A percentile compares a stretch with the other conserved stretches of the same genome.
Conservation (phyloP, 495 filamentous ascomycete species). For the Astrocystis sublimbata region DNA sequence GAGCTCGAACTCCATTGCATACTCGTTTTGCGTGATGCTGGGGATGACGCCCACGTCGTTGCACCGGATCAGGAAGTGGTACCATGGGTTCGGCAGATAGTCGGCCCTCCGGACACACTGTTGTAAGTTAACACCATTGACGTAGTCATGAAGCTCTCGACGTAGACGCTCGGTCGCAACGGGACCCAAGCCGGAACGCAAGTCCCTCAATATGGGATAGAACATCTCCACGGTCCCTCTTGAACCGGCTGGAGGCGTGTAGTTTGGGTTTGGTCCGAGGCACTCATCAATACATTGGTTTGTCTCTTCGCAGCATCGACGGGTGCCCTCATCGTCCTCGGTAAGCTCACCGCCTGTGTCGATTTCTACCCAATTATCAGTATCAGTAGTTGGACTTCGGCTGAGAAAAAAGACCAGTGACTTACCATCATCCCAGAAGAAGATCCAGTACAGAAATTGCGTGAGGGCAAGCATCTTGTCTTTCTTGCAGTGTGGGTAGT, state of each 20-base stretch:
- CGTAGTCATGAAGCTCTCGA: slow-evolving; percentile 28
- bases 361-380: slow-evolving; percentile 24
- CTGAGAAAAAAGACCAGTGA: not conserved
- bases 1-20: slow-evolving; percentile 33
- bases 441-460: slow-evolving; percentile 33
- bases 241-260: slow-evolving; percentile 23
- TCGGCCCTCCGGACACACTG: slow-evolving; percentile 28
- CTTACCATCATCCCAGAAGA: slow-evolving; percentile 34
- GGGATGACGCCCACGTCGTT: slow-evolving; percentile 31
- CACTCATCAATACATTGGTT: slow-evolving; percentile 30
- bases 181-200: slow-evolving; percentile 24
- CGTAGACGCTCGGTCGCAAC: slow-evolving; percentile 23
- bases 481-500: slow-evolving; percentile 32
- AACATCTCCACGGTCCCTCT: slow-evolving; percentile 28
- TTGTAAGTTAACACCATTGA: slow-evolving; percentile 27
- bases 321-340: slow-evolving; percentile 25
- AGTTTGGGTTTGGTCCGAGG: slow-evolving; percentile 26
- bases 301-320: slow-evolving; percentile 24
- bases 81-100: slow-evolving; percentile 32
- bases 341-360: slow-evolving; percentile 33
- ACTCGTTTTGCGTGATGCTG: slow-evolving; percentile 32
- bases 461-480: slow-evolving; percentile 27
- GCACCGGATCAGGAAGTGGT: slow-evolving; percentile 29
- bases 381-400: not conserved
- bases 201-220: slow-evolving; percentile 28